Evolutionary conservation across 148 eudicot species (phyloP), one percentile per base, ranked within the genome.

Genomic region (Silene conica): DNA sequence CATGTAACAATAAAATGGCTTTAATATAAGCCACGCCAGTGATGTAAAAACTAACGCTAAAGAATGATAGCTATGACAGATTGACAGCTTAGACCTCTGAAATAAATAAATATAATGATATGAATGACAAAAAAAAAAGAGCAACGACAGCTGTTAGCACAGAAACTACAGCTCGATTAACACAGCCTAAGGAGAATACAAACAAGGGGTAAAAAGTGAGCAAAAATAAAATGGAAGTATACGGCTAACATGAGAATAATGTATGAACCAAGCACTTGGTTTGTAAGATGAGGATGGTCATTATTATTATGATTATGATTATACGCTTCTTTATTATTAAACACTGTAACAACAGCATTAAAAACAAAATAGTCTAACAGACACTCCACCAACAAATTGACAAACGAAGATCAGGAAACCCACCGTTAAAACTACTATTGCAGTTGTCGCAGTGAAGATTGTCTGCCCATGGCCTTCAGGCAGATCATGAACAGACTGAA

Each of bases 381-480:
- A 69, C 52, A 50, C 38, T 14, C 34, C 26, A 50, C 69, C n/a
- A 65, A 65, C 59, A 45, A 61, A 26, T 43, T 19, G 65, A 74
- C 28, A 50, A 57, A 70, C 26, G 52, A 80, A 70, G 59, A 68
- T 59, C 57, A 78, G 70, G 57, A 34, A 68, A 56, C 88, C 76
- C 82, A 95, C 99, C 82, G 99, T 95, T 69, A 95, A 80, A 74
- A 95, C 99, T 80, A 95, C 97, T 75, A 95, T 95, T 56, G 99
- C 90, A 20, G 99, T 95, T 66, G 99, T 95, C 63, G 99, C 99
- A 19, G 96, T 89, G 82, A 95, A 95, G 69, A 95, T 95, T 19
- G 96, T 95, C 83, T 95, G 96, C 67, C 99, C 99, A 79, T 95
- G 97, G 73, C 99, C 99, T 74, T 92, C 96, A 61, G 97, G 99